A percentile compares a stretch with the other conserved stretches of the same genome.
phyloP scores from a whole-genome alignment of 768 basidiomycete species.

The Cubamyces sp. region DNA sequence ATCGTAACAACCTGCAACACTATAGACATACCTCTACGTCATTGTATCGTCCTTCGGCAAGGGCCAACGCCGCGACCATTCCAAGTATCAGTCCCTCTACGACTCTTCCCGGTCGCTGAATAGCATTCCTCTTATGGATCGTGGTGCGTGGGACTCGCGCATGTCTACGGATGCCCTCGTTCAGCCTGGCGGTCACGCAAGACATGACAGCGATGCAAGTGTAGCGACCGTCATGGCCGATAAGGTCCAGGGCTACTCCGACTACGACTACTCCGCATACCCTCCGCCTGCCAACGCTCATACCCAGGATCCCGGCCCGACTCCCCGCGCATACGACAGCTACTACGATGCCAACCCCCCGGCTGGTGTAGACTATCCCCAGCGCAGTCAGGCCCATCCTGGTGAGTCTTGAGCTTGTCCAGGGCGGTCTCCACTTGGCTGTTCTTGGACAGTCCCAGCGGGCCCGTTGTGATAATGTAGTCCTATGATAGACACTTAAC shows the following conservation, averaged over 20 bases:
- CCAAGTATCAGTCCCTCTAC: constrained; percentile 75
- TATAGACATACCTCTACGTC: constrained; percentile 53
- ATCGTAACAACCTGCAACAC: constrained; percentile 10
- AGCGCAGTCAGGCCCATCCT: constrained; percentile 48
- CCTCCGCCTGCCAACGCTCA: constrained; percentile 38
- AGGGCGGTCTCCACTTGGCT: constrained; percentile 23
- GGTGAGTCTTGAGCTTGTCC: constrained; percentile 44
- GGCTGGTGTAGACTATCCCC: constrained; percentile 41
- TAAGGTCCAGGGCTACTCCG: constrained; percentile 39
- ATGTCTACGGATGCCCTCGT: constrained; percentile 48
- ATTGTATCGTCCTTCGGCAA: constrained; percentile 67
- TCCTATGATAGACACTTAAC: not conserved
- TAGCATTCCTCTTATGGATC: constrained; percentile 67
- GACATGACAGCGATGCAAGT: constrained; percentile 58
- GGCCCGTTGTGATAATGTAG: constrained; percentile 29
- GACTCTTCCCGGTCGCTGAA: constrained; percentile 58
- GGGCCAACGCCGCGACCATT: constrained; percentile 79
- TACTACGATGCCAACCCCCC: constrained; percentile 26
- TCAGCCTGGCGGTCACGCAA: constrained; percentile 31
- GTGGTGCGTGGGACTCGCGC: constrained; percentile 73
- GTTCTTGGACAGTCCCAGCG: constrained; percentile 33
- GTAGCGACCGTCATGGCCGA: constrained; percentile 58
- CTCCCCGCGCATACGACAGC: constrained; percentile 39
- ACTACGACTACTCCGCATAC: constrained; percentile 30
- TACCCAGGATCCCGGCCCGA: constrained; percentile 45